phyloP scores from a whole-genome alignment of 805 yeast species.

The Saccharomycopsis capsularis region DNA sequence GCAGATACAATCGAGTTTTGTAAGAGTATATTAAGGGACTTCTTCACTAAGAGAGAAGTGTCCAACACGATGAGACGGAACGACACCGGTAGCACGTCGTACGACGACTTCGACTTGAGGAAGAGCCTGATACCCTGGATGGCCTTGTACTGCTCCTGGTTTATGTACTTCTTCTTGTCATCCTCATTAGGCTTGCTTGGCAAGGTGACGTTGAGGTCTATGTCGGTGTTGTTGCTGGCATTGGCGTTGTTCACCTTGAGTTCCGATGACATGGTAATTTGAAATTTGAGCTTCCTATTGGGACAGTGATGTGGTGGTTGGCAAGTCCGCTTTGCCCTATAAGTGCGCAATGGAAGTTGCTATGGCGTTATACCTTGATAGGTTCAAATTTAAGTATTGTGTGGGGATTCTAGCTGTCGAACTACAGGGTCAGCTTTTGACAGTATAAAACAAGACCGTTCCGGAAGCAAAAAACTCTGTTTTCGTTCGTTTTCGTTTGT shows the following conservation, averaged over 20 bases:
- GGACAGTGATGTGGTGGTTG: too few species aligned
- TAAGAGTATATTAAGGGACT: slow-evolving; percentile 78
- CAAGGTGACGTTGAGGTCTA: too few species aligned
- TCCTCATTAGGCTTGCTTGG: neutral
- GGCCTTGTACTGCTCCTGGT: slow-evolving; percentile 65
- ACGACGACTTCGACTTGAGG: slow-evolving; percentile 83
- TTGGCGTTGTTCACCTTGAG: neutral
- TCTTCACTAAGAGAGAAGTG: slow-evolving; percentile 82
- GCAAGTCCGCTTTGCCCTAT: too few species aligned
- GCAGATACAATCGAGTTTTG: slow-evolving; percentile 95
- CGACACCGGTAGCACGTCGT: slow-evolving; percentile 94
- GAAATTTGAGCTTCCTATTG: too few species aligned
- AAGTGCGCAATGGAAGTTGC: too few species aligned
- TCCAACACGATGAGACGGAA: slow-evolving; percentile 90
- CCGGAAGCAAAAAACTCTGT: too few species aligned
- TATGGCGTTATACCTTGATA: too few species aligned
- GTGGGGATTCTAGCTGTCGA: too few species aligned
- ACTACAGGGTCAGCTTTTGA: too few species aligned
- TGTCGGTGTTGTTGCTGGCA: neutral
- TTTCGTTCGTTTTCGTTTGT: too few species aligned
- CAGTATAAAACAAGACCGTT: too few species aligned
- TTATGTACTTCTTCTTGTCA: slow-evolving; percentile 18
- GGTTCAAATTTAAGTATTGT: too few species aligned
- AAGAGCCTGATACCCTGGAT: slow-evolving; percentile 77
- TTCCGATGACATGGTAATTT: neutral